Evolutionary conservation across 176 grass and related monocot genomes (phyloP), one percentile per base, ranked within the genome.

Genomic region (Aegilops umbellulata): DNA sequence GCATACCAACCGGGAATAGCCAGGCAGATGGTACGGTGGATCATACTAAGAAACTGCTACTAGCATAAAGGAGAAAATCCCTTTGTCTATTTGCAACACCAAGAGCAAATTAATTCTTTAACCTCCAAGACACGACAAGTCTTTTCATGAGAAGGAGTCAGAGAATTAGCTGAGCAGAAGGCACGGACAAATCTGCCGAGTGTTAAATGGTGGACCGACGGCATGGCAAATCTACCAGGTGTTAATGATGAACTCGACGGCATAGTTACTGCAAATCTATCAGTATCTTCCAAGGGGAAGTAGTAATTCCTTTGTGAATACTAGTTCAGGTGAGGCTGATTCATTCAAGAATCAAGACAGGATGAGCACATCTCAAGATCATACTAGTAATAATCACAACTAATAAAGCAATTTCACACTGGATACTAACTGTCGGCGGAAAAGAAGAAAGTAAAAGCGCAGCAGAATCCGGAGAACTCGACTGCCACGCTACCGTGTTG

Each of bases 21-120:
- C 39, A 78, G 25, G 57, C 30, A 65, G 19, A 65, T 5, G 32
- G 19, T 41, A 66, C 16, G 55, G 24, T 27, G 70, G 62, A 86
- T 86, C 83, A 80, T 17, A 69, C 30, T 36, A 80, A 30, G n/a
- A 77, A 65, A 7, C 25, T 65, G 25, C 63, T 64, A 64, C 61
- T 65, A 30, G 25, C 25, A 65, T 30, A 7, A 12, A 65, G 25
- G 62, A 65, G 26, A 65, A 65, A 29, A 79, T 63, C 63, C 27
- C 41, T 74, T 47, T 75, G 15, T 53, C 25, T 30, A 76, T 51
- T 51, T 16, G 71, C 73, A 76, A 76, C 15, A 22, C 25, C 16
- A 3, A 10, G 73, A 20, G 44, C 16, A 47, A 44, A 23, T 69
- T 38, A 35, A 35, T 38, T 69, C 5, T 25, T 41, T 25, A 6